Evolutionary conservation across 768 basidiomycete species (phyloP).

Genomic region (Lactifluus volemus): DNA sequence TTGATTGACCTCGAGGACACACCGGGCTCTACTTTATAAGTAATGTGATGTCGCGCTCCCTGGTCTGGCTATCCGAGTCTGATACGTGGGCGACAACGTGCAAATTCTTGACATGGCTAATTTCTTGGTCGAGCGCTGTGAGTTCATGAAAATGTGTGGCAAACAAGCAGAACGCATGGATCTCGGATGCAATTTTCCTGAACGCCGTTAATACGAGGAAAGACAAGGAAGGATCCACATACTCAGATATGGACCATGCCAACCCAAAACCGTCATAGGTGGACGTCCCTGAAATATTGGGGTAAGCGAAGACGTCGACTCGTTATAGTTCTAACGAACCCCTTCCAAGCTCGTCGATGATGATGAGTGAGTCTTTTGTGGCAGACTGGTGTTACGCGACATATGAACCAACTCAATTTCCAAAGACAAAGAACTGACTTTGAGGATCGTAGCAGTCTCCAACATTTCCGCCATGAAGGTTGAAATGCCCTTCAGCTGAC

Average conservation of each 20-base stretch:
- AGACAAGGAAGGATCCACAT: constrained; percentile 20
- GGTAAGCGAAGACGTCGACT: background rate
- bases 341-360: constrained; percentile 95
- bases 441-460: constrained; percentile 91
- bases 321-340: constrained; percentile 35
- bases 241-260: constrained; percentile 99
- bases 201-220: background rate
- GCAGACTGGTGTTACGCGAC: constrained; percentile 51
- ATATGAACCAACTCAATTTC: background rate
- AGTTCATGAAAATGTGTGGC: constrained; percentile 98
- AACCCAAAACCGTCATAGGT: constrained; percentile 97
- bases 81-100: constrained; percentile 93
- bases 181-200: constrained; percentile 88
- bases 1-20: constrained; percentile 16
- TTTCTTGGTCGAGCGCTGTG: constrained; percentile 81
- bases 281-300: constrained; percentile 60
- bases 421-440: constrained; percentile 38
- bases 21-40: constrained; percentile 78
- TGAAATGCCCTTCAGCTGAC: constrained; percentile 93
- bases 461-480: constrained; percentile 99
- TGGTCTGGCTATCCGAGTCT: constrained; percentile 32
- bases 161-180: constrained; percentile 91
- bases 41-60: constrained; percentile 72
- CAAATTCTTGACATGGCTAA: constrained; percentile 83
- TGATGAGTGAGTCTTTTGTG: constrained; percentile 85